Evolutionary conservation across 345 rosid genomes (phyloP).

Genomic region (Eucalyptus globulus): DNA sequence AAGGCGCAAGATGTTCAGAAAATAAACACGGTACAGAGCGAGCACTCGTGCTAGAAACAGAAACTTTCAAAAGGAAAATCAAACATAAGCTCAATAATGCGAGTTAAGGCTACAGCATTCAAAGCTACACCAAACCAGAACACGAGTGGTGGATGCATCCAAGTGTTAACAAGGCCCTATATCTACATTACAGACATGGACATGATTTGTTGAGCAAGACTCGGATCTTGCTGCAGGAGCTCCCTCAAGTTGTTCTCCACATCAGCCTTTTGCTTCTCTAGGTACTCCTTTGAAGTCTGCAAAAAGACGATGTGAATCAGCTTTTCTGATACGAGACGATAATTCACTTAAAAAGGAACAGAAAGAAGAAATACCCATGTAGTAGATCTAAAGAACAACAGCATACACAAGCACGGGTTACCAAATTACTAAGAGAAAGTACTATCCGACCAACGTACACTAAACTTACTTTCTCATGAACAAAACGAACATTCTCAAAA

Average conservation of each 20-base stretch:
- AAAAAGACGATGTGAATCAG: neutral
- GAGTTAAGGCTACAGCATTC: neutral
- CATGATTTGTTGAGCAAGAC: constrained; percentile 82
- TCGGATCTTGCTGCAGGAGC: constrained; percentile 90
- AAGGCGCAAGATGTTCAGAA: neutral
- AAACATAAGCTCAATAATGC: neutral
- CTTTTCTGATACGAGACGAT: neutral
- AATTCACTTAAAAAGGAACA: neutral
- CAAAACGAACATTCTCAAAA: neutral
- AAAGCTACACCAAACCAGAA: neutral
- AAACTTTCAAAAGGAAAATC: neutral
- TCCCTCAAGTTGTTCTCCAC: constrained; percentile 84
- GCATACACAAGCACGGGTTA: neutral
- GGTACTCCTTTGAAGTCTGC: constrained; percentile 81
- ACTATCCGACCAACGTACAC: neutral
- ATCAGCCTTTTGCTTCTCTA: constrained; percentile 81
- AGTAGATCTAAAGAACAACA: neutral
- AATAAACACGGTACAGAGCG: neutral
- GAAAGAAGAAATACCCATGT: neutral
- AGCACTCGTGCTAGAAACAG: neutral
- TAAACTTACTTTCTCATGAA: neutral
- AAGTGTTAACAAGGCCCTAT: neutral
- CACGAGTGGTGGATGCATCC: neutral
- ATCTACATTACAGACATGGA: constrained; percentile 26
- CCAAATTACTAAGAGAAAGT: neutral